Evolutionary conservation across 306 rosid genomes (phyloP), one percentile per base, ranked within the genome.

Genomic region (Canavalia gladiata): DNA sequence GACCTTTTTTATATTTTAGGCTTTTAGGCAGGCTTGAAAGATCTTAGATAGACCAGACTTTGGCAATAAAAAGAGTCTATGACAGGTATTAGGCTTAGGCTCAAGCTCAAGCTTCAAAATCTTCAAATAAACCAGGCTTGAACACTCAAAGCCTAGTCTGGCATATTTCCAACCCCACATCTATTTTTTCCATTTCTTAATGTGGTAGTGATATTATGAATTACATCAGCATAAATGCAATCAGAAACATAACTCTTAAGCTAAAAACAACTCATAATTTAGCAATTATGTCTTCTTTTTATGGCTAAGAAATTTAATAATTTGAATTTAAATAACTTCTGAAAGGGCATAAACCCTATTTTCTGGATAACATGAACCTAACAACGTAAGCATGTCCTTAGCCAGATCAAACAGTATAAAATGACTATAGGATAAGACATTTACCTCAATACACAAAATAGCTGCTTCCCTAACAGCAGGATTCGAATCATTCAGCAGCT

Each of bases 391-490:
- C 37, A n/a, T 52, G 29, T 43, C 50, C 82, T 33, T 52, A 62
- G 60, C 65, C 34, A 71, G 56, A 39, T 45, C 47, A 72, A 71
- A 80, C 5, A 65, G 63, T 39, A 81, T 31, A 65, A 65, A 73
- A 57, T 51, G 78, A 73, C 41, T 30, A 39, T 2, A 54, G 63
- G 41, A 54, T 18, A 34, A 76, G 65, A 43, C 29, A 77, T 89
- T 79, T 74, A 90, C 99, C 97, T 96, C 99, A 81, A 94, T 92
- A 81, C 99, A 96, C 66, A 87, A 79, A 75, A 92, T 89, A 86
- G 99, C 92, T 37, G 98, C 95, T 86, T 94, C 99, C 87, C 97
- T 87, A 59, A 94, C 99, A 58, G 94, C 92, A 13, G 95, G 89
- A 81, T 91, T 96, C 9, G 93, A 85, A 89, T 96, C 99, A 85